Evolutionary conservation across 2,329 filamentous ascomycete genomes (phyloP), one percentile per base, ranked within the genome.

Genomic region (Neocucurbitaria cava): DNA sequence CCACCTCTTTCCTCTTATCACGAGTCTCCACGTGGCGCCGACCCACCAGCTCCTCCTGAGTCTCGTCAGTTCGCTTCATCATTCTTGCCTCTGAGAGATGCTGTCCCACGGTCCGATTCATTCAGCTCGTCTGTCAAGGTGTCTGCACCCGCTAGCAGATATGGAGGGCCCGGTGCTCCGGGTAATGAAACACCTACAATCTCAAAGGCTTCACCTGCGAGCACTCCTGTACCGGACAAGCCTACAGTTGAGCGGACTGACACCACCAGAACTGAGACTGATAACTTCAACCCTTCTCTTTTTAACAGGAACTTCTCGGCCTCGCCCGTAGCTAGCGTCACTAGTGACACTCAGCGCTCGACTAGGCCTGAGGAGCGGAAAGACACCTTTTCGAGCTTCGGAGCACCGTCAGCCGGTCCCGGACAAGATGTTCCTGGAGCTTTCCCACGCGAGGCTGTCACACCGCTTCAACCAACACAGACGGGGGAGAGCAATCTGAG

Each of bases 21-120:
- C 53, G 80, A 81, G 41, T 80, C 83, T 24, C 86, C 87, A 10
- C 76, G 83, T 52, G 79, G 81, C 38, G 78, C 77, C 45, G 87
- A 90, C 39, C 80, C 81, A 18, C 85, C 88, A 33, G 81, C 89
- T 26, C 87, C 89, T 20, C 85, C 89, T 13, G 87, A 89, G 72
- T 90, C 89, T 20, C 84, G 88, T 54, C 92, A 96, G 72, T 87
- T 94, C 58, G 92, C 85, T 53, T 90, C 92, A 5, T 88, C 85
- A 68, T 89, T 90, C 72, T 78, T 94, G 43, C 90, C 91, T 5
- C 87, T 96, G 64, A 79, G 81, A 40, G 81, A 83, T 50, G 83
- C 85, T 13, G 56, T 76, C 8, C 75, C 75, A 11, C 79, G 87
- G 43, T 80, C 83, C 44, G 88, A 90, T 56, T 91, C 90, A 2